A percentile compares a stretch with the other conserved stretches of the same genome.
phyloP scores from a whole-genome alignment of 257 asterid species.

The Coffea canephora region DNA sequence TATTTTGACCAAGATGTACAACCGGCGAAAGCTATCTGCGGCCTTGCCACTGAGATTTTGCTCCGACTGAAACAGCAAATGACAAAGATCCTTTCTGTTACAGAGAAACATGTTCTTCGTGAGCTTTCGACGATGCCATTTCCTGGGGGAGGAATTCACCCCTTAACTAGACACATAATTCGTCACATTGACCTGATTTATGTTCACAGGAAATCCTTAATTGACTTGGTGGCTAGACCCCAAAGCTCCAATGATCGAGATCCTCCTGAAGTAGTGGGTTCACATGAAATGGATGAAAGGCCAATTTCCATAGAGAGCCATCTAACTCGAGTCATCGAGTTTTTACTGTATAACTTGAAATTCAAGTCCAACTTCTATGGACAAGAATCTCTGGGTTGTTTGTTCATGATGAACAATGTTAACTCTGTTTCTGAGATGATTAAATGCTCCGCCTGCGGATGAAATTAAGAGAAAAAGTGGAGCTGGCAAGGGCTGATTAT shows the following conservation, averaged over 20 bases:
- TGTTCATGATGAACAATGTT: conserved; percentile 81
- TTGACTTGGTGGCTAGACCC: conserved; percentile 50
- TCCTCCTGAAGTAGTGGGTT: conserved; percentile 25
- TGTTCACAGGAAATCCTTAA: conserved; percentile 51
- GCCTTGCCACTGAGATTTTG: conserved; percentile 52
- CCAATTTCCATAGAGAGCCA: conserved; percentile 54
- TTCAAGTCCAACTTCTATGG: conserved; percentile 61
- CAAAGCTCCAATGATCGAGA: conserved; percentile 35
- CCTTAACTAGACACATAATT: conserved; percentile 77
- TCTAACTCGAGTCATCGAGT: conserved; percentile 57
- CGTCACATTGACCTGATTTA: conserved; percentile 61
- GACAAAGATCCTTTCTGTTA: conserved; percentile 62
- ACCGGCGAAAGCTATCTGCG: conserved; percentile 49
- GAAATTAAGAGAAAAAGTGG: conserved; percentile 44
- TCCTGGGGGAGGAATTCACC: conserved; percentile 79
- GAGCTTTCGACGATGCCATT: conserved; percentile 61
- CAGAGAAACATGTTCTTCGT: conserved; percentile 67
- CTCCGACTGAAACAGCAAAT: conserved; percentile 64
- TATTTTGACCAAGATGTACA: conserved; percentile 26
- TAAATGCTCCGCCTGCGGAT: conserved; percentile 52
- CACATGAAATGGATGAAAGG: not conserved
- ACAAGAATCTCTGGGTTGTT: conserved; percentile 55
- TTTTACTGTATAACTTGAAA: conserved; percentile 65
- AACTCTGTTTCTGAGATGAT: conserved; percentile 67
- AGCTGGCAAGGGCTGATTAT: conserved; percentile 52